Percentiles rank a stretch among this genome's conserved stretches.
Conservation (phyloP, 768 basidiomycete genomes). For the Sarcodon sp. region DNA sequence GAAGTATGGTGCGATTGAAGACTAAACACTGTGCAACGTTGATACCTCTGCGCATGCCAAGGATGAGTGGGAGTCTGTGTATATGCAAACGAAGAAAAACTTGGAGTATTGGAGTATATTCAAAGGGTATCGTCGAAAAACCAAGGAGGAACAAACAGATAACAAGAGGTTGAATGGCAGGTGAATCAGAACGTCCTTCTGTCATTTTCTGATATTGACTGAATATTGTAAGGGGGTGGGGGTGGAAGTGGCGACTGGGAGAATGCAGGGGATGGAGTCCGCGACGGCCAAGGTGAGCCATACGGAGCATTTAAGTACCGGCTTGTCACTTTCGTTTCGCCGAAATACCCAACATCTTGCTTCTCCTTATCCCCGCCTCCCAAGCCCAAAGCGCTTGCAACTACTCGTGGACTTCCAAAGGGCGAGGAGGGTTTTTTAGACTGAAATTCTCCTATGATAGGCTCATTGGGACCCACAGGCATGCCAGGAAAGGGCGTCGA, state of each 20-base stretch:
- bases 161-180: too few species aligned
- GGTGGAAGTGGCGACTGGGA: constrained; percentile 7
- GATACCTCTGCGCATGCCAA: too few species aligned
- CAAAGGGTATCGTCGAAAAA: too few species aligned
- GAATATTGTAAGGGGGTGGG: not conserved
- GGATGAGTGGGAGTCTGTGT: too few species aligned
- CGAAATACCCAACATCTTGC: constrained; percentile 20
- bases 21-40: too few species aligned
- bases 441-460: constrained; percentile 48
- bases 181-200: too few species aligned
- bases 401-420: constrained; percentile 35
- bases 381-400: constrained; percentile 34
- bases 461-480: constrained; percentile 34
- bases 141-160: too few species aligned
- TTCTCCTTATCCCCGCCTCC: constrained; percentile 8
- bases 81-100: too few species aligned
- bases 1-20: too few species aligned
- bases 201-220: too few species aligned
- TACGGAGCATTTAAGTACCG: constrained; percentile 37
- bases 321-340: constrained; percentile 26
- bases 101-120: too few species aligned
- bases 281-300: constrained; percentile 35
- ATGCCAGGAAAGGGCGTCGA: constrained; percentile 25
- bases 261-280: constrained; percentile 29
- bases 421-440: constrained; percentile 28